These are phyloP conservation scores for Nicotiana attenuata DNA, from an alignment of 257 asterid species.

Conservation along the genomic window DNA sequence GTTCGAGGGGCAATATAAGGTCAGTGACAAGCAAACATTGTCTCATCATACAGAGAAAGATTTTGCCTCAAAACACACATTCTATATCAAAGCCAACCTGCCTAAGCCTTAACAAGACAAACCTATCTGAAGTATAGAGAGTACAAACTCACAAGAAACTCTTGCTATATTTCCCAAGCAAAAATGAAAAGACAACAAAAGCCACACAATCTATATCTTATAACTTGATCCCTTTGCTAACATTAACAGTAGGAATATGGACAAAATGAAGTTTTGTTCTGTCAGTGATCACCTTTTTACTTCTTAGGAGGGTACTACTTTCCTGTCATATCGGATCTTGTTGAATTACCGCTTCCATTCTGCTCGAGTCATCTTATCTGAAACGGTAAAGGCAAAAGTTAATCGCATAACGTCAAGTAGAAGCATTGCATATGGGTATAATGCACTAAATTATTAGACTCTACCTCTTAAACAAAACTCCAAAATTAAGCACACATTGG, in stretches of 20 bases:
- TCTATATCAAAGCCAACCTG: neutral
- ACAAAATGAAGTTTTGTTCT: constrained; percentile 9
- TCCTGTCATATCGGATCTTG: neutral
- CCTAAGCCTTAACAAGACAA: neutral
- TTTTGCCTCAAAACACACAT: neutral
- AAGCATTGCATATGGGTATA: neutral
- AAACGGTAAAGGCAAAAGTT: constrained; percentile 4
- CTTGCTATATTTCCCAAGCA: constrained; percentile 3
- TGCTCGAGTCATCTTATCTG: constrained; percentile 31
- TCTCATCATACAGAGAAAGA: neutral
- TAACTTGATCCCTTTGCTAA: neutral
- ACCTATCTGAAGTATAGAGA: neutral
- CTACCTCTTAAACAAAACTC: too few species aligned
- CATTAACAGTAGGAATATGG: constrained; percentile 8
- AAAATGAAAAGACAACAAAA: neutral
- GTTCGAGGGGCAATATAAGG: too few species aligned
- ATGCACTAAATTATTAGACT: neutral
- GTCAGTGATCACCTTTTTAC: constrained; percentile 10
- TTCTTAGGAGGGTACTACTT: neutral
- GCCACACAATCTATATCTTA: constrained; percentile 1
- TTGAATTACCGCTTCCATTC: constrained; percentile 30
- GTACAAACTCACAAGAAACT: neutral
- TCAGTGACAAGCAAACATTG: neutral
- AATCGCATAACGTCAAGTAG: neutral
- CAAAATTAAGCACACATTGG: too few species aligned